Evolutionary conservation across 2,329 filamentous ascomycete species (phyloP).

Genomic region (Alternaria solani): DNA sequence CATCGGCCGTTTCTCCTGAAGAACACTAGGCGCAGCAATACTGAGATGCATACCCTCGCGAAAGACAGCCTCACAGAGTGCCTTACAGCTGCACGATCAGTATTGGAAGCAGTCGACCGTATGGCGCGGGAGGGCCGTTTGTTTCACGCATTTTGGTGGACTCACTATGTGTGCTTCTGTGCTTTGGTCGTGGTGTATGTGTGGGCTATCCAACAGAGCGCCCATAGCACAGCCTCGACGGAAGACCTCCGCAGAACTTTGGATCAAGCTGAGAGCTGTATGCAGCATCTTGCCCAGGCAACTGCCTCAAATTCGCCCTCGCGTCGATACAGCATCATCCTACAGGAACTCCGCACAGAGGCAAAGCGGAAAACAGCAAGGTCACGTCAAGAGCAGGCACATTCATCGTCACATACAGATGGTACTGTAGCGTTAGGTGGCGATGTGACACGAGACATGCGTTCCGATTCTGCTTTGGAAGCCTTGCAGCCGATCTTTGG

Average conservation of each 20-base stretch:
- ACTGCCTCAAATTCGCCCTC: conserved; percentile 58
- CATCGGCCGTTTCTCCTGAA: conserved; percentile 45
- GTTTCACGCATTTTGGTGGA: conserved; percentile 60
- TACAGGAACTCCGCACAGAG: conserved; percentile 57
- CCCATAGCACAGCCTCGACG: conserved; percentile 10
- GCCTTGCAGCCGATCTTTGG: conserved; percentile 32
- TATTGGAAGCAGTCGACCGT: conserved; percentile 47
- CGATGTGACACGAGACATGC: not conserved
- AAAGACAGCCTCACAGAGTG: conserved; percentile 54
- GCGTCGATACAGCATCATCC: conserved; percentile 58
- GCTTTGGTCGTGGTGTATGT: conserved; percentile 59
- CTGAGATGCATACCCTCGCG: conserved; percentile 42
- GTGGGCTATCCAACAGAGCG: conserved; percentile 55
- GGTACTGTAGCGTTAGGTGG: too few relatives aligned
- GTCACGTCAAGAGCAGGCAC: conserved; percentile 10
- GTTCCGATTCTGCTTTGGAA: conserved; percentile 3
- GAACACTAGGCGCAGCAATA: conserved; percentile 18
- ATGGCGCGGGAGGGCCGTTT: conserved; percentile 49
- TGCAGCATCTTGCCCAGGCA: conserved; percentile 57
- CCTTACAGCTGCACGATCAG: conserved; percentile 54
- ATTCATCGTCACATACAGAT: not conserved
- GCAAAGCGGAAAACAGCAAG: conserved; percentile 38
- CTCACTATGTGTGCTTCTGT: conserved; percentile 60
- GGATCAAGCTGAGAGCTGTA: conserved; percentile 55
- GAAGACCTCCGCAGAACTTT: conserved; percentile 43